Base-by-base conservation (phyloP, 2,329 filamentous ascomycete genomes). In the Macrophomina pseudophaseolina region DNA sequence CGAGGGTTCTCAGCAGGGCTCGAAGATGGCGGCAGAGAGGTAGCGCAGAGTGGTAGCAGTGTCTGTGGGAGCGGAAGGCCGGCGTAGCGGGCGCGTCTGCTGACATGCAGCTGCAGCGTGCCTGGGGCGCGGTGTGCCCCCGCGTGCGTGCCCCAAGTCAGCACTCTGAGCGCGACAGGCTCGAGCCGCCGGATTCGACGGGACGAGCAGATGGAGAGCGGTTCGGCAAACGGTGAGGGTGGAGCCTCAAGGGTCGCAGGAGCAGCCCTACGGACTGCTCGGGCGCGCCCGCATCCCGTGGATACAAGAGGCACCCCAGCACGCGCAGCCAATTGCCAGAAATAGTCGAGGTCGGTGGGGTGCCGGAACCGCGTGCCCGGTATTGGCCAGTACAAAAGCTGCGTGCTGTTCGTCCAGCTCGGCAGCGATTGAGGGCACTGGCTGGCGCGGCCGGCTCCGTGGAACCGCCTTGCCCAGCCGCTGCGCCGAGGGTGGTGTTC, bases 81-180 rank as follows among this genome's bases (percentile, higher is more conserved):
- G 23, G 30, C 14, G 16, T 35, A 7, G 23, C 40, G 56, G 4
- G 32, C n/a, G 5, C 30, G 58, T 16, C 44, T 62, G 58, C 58
- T 62, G 58, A 62, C 58, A 62, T 62, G 58, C 58, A 62, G 32
- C 16, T 49, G 58, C 44, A 38, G 30, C 58, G 58, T 62, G 58
- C 58, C 58, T 62, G 58, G 58, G 42, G n/a, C 58, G 58, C 58
- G n/a, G 46, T 62, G 58, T 62, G 58, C 58, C 44, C n/a, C 44
- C 30, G 42, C 58, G 58, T 51, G 58, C 58, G 32, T 62, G 40
- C 33, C 44, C 56, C 42, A 32, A 35, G 58, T 62, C 44, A 62
- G 58, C 58, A 28, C 18, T 16, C 44, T 30, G 44, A 30, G 32
- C n/a, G 18, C 38, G 32, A n/a, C 3, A 28, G 54, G 14, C 40